phyloP scores from a whole-genome alignment of 2,329 filamentous ascomycete species.

The Emmonsiellopsis sp. region DNA sequence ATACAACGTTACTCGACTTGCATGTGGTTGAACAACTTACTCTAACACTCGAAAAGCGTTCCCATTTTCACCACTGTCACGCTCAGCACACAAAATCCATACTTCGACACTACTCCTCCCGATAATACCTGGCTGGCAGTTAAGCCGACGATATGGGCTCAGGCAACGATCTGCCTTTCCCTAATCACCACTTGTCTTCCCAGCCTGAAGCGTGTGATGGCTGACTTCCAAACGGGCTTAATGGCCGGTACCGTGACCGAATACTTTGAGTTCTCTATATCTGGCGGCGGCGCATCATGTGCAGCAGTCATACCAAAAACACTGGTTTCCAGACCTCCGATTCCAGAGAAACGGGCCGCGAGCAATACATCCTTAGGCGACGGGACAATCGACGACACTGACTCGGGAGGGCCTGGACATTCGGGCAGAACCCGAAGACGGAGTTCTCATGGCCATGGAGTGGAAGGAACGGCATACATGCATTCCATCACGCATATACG shows the following conservation, averaged over 20 bases:
- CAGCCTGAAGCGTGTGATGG: conserved; percentile 14
- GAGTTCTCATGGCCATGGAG: no score
- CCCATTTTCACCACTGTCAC: conserved; percentile 12
- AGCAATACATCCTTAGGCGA: no score
- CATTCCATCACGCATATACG: background rate
- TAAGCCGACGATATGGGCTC: conserved; percentile 15
- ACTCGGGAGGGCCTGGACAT: background rate
- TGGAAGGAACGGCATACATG: background rate
- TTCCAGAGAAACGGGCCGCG: no score
- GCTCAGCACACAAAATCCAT: conserved; percentile 8
- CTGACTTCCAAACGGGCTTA: conserved; percentile 16
- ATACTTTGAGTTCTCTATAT: conserved; percentile 12
- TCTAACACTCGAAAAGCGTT: conserved; percentile 11
- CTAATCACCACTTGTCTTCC: conserved; percentile 20
- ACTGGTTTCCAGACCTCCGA: no score
- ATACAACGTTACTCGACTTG: background rate
- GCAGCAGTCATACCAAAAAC: no score
- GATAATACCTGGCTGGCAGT: conserved; percentile 15
- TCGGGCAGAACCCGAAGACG: no score
- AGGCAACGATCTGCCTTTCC: conserved; percentile 13
- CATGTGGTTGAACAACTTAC: background rate
- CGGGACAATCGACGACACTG: background rate
- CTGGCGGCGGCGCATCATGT: conserved; percentile 2
- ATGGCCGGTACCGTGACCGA: conserved; percentile 15
- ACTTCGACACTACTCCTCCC: conserved; percentile 10